These are phyloP conservation scores for Alloteropsis semialata DNA, from an alignment of 176 grass and related monocot species.

Conservation along the genomic window DNA sequence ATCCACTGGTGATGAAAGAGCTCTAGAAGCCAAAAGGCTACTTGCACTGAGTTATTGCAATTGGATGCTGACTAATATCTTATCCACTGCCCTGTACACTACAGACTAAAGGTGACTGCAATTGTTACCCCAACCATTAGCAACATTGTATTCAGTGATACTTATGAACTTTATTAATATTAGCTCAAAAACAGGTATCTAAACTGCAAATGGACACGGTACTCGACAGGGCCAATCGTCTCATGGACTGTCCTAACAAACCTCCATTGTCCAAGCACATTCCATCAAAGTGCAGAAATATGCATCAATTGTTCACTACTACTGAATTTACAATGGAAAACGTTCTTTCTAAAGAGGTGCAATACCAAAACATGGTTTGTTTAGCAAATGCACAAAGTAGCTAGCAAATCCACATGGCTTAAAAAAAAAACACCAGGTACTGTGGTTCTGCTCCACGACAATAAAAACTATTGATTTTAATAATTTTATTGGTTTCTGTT, in stretches of 20 bases:
- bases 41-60: neutral
- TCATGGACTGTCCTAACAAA: neutral
- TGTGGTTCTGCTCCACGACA: neutral
- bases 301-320: neutral
- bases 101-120: neutral
- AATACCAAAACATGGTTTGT: neutral
- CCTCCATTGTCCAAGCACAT: neutral
- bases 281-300: neutral
- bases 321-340: neutral
- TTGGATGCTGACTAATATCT: neutral
- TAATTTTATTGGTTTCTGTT: neutral
- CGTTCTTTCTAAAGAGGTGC: neutral
- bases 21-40: neutral
- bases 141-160: neutral
- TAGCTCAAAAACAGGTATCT: neutral
- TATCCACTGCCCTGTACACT: neutral
- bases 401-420: no score
- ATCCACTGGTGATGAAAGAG: neutral
- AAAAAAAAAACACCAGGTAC: neutral
- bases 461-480: conserved; percentile 17
- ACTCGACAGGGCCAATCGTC: neutral
- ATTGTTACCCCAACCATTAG: neutral
- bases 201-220: neutral
- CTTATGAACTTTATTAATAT: neutral
- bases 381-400: neutral